A percentile compares a stretch with the other conserved stretches of the same genome.
phyloP scores from a whole-genome alignment of 2,329 filamentous ascomycete genomes.

The Coleophoma eucalyptorum region DNA sequence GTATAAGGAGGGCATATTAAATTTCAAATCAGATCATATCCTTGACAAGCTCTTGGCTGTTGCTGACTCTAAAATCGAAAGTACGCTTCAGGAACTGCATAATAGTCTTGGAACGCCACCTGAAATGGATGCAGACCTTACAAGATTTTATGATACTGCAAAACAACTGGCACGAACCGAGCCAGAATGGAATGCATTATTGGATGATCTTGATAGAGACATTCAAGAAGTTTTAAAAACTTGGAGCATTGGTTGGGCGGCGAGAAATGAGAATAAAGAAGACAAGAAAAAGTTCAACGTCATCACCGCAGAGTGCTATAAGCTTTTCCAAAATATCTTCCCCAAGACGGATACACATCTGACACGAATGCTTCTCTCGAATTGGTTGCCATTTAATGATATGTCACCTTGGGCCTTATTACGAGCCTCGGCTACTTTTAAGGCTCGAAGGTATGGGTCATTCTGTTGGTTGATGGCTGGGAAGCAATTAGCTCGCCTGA shows the following conservation, averaged over 20 bases:
- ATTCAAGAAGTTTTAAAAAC: slow-evolving; percentile 4
- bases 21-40: slow-evolving; percentile 40
- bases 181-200: slow-evolving; percentile 10
- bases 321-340: slow-evolving; percentile 16
- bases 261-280: slow-evolving; percentile 1
- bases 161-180: slow-evolving; percentile 2
- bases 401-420: slow-evolving; percentile 37
- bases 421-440: slow-evolving; percentile 36
- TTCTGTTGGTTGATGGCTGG: slow-evolving; percentile 26
- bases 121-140: slow-evolving; percentile 20
- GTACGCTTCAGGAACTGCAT: slow-evolving; percentile 24
- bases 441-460: slow-evolving; percentile 3
- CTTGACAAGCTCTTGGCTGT: slow-evolving; percentile 62
- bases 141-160: slow-evolving; percentile 9
- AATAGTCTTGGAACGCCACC: slow-evolving; percentile 7
- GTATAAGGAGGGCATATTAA: slow-evolving; percentile 38
- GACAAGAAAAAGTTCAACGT: slow-evolving; percentile 1
- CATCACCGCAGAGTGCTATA: slow-evolving; percentile 8
- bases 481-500: slow-evolving; percentile 21
- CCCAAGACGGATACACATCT: slow-evolving; percentile 14
- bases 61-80: slow-evolving; percentile 35
- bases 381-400: slow-evolving; percentile 8
- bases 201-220: slow-evolving; percentile 8
- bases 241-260: slow-evolving; percentile 8
- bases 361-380: slow-evolving; percentile 12